Conservation (phyloP, 768 basidiomycete genomes). For the Tricholoma hemisulphureum region DNA sequence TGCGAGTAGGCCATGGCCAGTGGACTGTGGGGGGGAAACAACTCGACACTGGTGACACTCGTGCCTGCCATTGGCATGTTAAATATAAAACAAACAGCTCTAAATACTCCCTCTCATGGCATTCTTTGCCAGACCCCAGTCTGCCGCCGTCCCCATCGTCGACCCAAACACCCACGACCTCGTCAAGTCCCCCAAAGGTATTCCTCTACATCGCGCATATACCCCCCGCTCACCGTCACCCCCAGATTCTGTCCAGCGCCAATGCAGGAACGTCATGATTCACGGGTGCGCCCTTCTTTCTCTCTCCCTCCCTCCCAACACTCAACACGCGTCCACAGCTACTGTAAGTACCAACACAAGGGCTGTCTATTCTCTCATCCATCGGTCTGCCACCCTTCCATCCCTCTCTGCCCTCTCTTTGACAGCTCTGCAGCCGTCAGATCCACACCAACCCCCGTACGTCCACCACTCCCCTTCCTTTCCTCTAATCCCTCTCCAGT, state of each 20-base stretch:
- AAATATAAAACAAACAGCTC: too few relatives aligned
- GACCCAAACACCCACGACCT: conserved; percentile 52
- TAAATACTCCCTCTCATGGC: conserved; percentile 43
- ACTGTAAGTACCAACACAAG: conserved; percentile 83
- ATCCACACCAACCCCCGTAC: conserved; percentile 29
- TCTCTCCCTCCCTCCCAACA: not conserved
- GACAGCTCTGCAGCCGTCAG: conserved; percentile 17
- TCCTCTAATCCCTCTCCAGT: conserved; percentile 15
- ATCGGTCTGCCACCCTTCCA: conserved; percentile 42
- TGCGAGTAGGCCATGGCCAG: conserved; percentile 47
- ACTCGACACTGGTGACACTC: too few relatives aligned
- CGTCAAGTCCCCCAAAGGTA: conserved; percentile 53
- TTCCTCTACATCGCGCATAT: conserved; percentile 23
- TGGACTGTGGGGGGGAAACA: too few relatives aligned
- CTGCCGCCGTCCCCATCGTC: conserved; percentile 70
- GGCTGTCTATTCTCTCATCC: conserved; percentile 86
- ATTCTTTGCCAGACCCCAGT: conserved; percentile 65
- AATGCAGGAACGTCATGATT: conserved; percentile 89
- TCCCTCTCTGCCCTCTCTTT: not conserved
- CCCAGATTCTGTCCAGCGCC: conserved; percentile 67
- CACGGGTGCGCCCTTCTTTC: conserved; percentile 61
- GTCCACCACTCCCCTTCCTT: conserved; percentile 13
- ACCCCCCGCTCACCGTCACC: not conserved
- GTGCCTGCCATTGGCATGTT: too few relatives aligned
- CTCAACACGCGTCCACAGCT: too few relatives aligned